These are phyloP conservation scores for Trichoderma aggressivum DNA, from an alignment of 2,329 filamentous ascomycete species.

Conservation along the genomic window DNA sequence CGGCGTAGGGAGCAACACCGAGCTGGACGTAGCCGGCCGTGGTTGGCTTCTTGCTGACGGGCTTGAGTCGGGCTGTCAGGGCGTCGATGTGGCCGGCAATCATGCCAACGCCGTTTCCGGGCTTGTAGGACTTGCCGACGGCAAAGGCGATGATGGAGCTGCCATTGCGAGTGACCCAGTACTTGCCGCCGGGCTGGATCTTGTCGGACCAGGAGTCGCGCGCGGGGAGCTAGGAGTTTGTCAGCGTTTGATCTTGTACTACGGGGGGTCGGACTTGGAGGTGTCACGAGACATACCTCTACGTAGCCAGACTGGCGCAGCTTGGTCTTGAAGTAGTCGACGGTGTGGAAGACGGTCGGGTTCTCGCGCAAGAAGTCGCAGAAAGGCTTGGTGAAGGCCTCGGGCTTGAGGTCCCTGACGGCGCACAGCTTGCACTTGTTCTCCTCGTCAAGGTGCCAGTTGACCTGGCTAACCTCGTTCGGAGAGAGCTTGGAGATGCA, in stretches of 20 bases:
- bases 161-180: slow-evolving; percentile 82
- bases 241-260: not conserved
- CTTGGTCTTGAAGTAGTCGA: slow-evolving; percentile 72
- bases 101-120: slow-evolving; percentile 83
- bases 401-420: slow-evolving; percentile 43
- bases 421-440: slow-evolving; percentile 37
- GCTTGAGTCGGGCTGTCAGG: slow-evolving; percentile 86
- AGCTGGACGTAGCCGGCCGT: slow-evolving; percentile 85
- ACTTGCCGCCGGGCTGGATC: slow-evolving; percentile 78
- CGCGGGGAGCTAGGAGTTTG: slow-evolving; percentile 59
- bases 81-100: slow-evolving; percentile 92
- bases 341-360: slow-evolving; percentile 90
- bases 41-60: slow-evolving; percentile 77
- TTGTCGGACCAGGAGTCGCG: slow-evolving; percentile 73
- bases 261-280: not conserved
- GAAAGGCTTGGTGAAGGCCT: slow-evolving; percentile 77
- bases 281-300: slow-evolving; percentile 47
- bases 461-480: slow-evolving; percentile 31
- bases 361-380: slow-evolving; percentile 84
- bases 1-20: slow-evolving; percentile 89
- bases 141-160: slow-evolving; percentile 82
- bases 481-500: slow-evolving; percentile 37
- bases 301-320: slow-evolving; percentile 70
- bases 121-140: slow-evolving; percentile 74
- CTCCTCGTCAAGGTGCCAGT: slow-evolving; percentile 29